Evolutionary conservation across 768 basidiomycete genomes (phyloP), one percentile per base, ranked within the genome.

Genomic region (Suillus fuscotomentosus): DNA sequence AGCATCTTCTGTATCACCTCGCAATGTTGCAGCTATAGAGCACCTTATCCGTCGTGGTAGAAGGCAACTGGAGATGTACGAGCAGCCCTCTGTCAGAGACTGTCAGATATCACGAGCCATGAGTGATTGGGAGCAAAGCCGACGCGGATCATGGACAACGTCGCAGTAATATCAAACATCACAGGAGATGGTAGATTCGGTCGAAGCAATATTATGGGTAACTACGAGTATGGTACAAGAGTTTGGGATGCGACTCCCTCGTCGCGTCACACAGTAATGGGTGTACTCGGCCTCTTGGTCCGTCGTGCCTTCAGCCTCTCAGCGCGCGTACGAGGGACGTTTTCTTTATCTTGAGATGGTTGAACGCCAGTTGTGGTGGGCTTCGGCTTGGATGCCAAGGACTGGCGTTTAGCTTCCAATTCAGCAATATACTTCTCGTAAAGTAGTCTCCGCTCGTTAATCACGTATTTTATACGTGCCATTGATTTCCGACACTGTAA

Each of bases 381-480:
- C 27, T 63, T 24, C 63, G 61, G 1, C 57, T 59, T 31, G 47
- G 60, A 61, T 60, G 22, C 45, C 38, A 61, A 22, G 38, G 48
- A 42, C 69, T 67, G 41, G 6, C 17, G 57, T 36, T 60, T 60
- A 36, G 55, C 59, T 42, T 70, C 66, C 20, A 47, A 43, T 48
- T 71, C 69, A 45, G 56, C 54, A 31, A 55, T 47, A 3, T 77
- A 27, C 43, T 77, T 75, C 42, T 92, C 86, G 66, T 94, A 91
- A 10, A 93, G 94, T 27, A 94, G 74, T 53, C 95, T 84, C 42
- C 97, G 89, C 73, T 99, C 96, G 72, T 94, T 94, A 57, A 98
- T 81, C 24, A 98, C 88, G 64, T 85, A 88, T 76, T 99, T 99
- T 76, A 99, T 94, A 22, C 94, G 88, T n/a, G 93, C 94, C 95